Evolutionary conservation across 768 basidiomycete genomes (phyloP).

Genomic region (Crucibulum laeve): DNA sequence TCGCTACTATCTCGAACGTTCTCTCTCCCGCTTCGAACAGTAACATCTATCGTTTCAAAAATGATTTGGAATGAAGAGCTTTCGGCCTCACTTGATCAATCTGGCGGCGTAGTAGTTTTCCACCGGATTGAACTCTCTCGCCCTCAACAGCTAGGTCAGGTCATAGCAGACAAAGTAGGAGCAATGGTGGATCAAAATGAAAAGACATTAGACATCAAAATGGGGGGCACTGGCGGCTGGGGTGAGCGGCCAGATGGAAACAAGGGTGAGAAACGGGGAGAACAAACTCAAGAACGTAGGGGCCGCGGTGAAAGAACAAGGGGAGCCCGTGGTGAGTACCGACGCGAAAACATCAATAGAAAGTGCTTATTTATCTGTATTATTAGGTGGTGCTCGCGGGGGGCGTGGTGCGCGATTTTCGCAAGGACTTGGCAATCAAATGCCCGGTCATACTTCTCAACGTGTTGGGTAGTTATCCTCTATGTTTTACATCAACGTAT

Average conservation of each 20-base stretch:
- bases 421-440: conserved; percentile 79
- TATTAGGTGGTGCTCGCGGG: conserved; percentile 51
- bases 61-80: conserved; percentile 99
- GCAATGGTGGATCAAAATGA: conserved; percentile 90
- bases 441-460: conserved; percentile 42
- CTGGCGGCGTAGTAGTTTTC: conserved; percentile 87
- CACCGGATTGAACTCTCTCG: conserved; percentile 87
- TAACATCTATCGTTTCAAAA: conserved; percentile 90
- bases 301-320: conserved; percentile 69
- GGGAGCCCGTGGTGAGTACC: conserved; percentile 52
- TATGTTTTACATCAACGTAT: conserved; percentile 9
- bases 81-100: conserved; percentile 88
- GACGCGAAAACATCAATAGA: neutral
- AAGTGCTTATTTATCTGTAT: neutral
- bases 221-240: conserved; percentile 66
- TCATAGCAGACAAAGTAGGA: conserved; percentile 83
- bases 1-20: conserved; percentile 85
- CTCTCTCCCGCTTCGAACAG: conserved; percentile 71
- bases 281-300: conserved; percentile 73
- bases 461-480: conserved; percentile 19
- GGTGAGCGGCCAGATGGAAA: conserved; percentile 62
- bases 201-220: conserved; percentile 80
- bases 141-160: conserved; percentile 85
- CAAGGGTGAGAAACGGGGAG: conserved; percentile 77
- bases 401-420: conserved; percentile 80